Percentiles rank a stretch among this genome's conserved stretches.
Evolutionary conservation across 257 asterid species (phyloP).

Genomic region (Fraxinus excelsior): DNA sequence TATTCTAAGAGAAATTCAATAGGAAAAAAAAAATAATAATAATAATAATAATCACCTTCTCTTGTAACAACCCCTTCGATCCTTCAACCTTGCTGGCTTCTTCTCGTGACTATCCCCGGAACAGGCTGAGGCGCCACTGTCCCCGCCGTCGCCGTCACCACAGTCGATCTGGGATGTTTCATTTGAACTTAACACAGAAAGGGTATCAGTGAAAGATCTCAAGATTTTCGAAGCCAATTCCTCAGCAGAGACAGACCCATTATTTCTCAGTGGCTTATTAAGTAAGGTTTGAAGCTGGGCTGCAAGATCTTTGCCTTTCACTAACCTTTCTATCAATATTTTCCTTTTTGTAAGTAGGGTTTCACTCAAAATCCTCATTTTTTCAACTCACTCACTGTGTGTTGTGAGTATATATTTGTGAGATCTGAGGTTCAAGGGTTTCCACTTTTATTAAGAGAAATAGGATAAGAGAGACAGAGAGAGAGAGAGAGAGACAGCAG

Average conservation of each 20-base stretch:
- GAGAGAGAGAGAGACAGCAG: conserved; percentile 15
- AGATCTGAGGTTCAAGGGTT: background rate
- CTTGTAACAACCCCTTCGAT: conserved; percentile 67
- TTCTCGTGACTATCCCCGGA: conserved; percentile 34
- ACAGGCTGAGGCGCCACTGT: conserved; percentile 26
- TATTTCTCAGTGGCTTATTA: conserved; percentile 9
- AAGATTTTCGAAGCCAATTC: conserved; percentile 36
- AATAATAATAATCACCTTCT: conserved; percentile 52
- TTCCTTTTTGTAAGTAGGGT: conserved; percentile 30
- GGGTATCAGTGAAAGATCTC: conserved; percentile 46
- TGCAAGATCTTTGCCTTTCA: conserved; percentile 43
- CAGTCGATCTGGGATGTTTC: conserved; percentile 38
- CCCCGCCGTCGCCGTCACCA: conserved; percentile 16
- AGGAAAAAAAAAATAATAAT: background rate
- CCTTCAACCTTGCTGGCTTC: conserved; percentile 35
- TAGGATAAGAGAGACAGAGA: conserved; percentile 9
- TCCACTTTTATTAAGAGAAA: no score
- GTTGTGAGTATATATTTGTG: background rate
- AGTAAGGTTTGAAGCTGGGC: conserved; percentile 46
- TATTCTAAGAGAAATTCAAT: background rate
- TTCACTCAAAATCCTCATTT: conserved; percentile 16
- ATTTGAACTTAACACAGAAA: conserved; percentile 34
- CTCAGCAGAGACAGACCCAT: conserved; percentile 25
- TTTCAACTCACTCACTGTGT: background rate
- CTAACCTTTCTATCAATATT: conserved; percentile 33